These are phyloP conservation scores for Saccharomycopsis babjevae DNA, from an alignment of 805 yeast species.

Conservation along the genomic window DNA sequence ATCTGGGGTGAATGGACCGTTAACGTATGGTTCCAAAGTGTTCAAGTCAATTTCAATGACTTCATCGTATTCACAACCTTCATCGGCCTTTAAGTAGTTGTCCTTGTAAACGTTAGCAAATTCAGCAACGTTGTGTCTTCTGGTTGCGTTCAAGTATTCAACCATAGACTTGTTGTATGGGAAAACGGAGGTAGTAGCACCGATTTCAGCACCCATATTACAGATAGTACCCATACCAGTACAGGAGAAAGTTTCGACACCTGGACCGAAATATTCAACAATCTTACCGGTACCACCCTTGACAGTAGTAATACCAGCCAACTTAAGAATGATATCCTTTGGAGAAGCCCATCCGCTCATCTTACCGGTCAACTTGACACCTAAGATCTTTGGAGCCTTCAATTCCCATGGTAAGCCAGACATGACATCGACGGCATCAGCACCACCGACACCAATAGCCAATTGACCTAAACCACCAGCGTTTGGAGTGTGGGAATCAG, in stretches of 20 bases:
- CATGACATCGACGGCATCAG: slow-evolving; percentile 97
- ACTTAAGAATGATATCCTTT: slow-evolving; percentile 86
- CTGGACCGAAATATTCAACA: slow-evolving; percentile 94
- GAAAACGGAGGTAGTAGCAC: slow-evolving; percentile 97
- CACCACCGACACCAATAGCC: slow-evolving; percentile 99
- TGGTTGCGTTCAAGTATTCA: slow-evolving; percentile 74
- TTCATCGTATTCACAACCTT: slow-evolving; percentile 84
- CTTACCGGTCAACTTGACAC: slow-evolving; percentile 85
- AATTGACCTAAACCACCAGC: slow-evolving; percentile 99
- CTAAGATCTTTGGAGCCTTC: slow-evolving; percentile 91
- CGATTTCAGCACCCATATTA: slow-evolving; percentile 99
- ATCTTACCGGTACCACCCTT: slow-evolving; percentile 97
- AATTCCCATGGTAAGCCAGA: slow-evolving; percentile 98
- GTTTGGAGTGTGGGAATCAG: slow-evolving; percentile 97
- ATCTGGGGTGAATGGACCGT: slow-evolving; percentile 99
- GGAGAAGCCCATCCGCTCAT: slow-evolving; percentile 95
- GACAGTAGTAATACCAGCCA: slow-evolving; percentile 89
- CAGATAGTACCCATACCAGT: slow-evolving; percentile 99
- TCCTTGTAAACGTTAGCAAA: slow-evolving; percentile 58
- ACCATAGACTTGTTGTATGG: slow-evolving; percentile 71
- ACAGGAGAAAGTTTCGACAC: slow-evolving; percentile 79
- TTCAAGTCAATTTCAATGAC: slow-evolving; percentile 82
- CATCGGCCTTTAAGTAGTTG: slow-evolving; percentile 69
- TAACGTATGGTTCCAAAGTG: slow-evolving; percentile 85
- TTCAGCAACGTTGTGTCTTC: slow-evolving; percentile 72